Base-by-base conservation (phyloP, 768 basidiomycete genomes). In the Heimioporus sp. region DNA sequence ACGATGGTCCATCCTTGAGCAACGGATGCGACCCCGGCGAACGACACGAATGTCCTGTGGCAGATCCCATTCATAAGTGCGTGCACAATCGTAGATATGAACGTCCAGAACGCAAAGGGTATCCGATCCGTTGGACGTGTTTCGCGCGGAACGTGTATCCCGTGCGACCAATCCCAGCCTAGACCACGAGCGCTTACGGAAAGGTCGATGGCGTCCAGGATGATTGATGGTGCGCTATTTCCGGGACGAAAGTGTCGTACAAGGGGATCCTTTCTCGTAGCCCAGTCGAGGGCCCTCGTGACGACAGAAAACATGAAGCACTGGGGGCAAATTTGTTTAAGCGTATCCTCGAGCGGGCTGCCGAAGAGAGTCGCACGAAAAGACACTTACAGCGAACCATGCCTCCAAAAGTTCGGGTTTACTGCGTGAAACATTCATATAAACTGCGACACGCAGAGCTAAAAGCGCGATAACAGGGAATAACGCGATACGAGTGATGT, bases 131-230 rank as follows among this genome's bases (percentile, higher is more conserved):
- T 53, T 3, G 74, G 71, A 17, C 78, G 76, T 10, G 69, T 74
- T 55, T 79, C 76, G 6, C 51, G 64, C 6, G 71, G 65, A 21
- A 68, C 30, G 41, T 61, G 46, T 9, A 62, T 11, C 19, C 59
- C 54, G 28, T 65, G 56, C 2, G 82, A 80, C 78, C 82, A 85
- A 39, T 77, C 68, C 85, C 85, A 87, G 13, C 81, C 83, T 40
- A 72, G 60, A 9, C 85, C 86, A n/a, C 86, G 81, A 13, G 80
- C 57, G 53, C 76, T 82, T 57, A 67, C 69, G 21, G 54, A 55
- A 17, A 87, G 72, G 49, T 86, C 83, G 12, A 76, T 54, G 2
- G 78, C 76, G 50, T 87, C 76, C 39, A 50, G 30, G 32, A 53
- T 17, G 44, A 36, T 37, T 2, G 55, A 52, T 4, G 48, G 35